Conservation (phyloP, 2,329 filamentous ascomycete species). For the Waltergamsia citrina region DNA sequence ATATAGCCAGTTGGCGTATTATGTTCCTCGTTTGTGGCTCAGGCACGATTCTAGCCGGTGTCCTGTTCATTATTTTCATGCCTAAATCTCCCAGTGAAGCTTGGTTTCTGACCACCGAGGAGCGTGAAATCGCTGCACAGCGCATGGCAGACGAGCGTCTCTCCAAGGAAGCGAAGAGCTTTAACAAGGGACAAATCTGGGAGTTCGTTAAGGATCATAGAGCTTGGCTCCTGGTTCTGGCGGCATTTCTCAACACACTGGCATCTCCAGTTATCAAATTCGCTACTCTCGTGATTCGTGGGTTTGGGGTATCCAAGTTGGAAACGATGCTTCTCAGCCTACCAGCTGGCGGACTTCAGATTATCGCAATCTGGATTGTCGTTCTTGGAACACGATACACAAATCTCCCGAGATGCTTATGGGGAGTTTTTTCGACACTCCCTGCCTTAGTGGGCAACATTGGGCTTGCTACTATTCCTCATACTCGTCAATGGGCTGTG, state of each 20-base stretch:
- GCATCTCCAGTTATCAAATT: constrained; percentile 23
- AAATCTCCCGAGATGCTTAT: too few species aligned
- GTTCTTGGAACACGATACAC: too few species aligned
- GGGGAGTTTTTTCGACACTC: too few species aligned
- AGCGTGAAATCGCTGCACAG: constrained; percentile 28
- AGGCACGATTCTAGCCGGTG: constrained; percentile 29
- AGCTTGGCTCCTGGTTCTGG: constrained; percentile 20
- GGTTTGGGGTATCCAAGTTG: constrained; percentile 30
- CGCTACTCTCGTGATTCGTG: constrained; percentile 37
- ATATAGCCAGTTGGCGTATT: constrained; percentile 33
- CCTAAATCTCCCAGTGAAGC: constrained; percentile 33
- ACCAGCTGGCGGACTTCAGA: constrained; percentile 37
- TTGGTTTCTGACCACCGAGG: constrained; percentile 35
- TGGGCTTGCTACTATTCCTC: too few species aligned
- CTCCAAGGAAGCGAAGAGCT: constrained; percentile 26
- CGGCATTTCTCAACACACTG: constrained; percentile 12
- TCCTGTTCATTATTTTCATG: constrained; percentile 35
- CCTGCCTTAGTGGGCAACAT: too few species aligned
- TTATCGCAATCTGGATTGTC: constrained; percentile 34
- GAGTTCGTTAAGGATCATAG: constrained; percentile 33
- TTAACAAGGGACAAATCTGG: constrained; percentile 29
- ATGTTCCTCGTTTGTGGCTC: constrained; percentile 41
- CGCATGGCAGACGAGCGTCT: constrained; percentile 21
- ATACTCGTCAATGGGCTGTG: too few species aligned
- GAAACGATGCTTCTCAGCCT: constrained; percentile 36